A percentile compares a stretch with the other conserved stretches of the same genome.
Evolutionary conservation across 2,329 filamentous ascomycete genomes (phyloP).

Genomic region (Sphaerostilbella broomeana): DNA sequence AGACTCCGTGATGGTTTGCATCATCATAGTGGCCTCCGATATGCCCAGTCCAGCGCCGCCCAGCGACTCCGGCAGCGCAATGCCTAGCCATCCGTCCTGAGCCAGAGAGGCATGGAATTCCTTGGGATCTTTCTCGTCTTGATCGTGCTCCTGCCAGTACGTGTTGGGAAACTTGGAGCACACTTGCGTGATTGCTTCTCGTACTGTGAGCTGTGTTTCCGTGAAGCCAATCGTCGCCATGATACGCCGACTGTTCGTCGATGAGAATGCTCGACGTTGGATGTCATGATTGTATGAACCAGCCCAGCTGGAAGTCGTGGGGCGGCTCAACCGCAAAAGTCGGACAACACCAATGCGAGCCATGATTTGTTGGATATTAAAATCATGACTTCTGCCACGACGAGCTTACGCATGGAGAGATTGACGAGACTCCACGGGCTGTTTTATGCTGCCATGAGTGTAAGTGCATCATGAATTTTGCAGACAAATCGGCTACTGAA

Average conservation of each 20-base stretch:
- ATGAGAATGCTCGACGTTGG: constrained; percentile 31
- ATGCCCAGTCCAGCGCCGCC: constrained; percentile 73
- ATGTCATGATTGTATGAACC: too few relatives aligned
- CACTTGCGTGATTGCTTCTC: constrained; percentile 61
- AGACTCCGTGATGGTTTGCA: constrained; percentile 72
- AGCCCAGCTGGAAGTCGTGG: too few relatives aligned
- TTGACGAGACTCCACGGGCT: too few relatives aligned
- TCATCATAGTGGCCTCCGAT: constrained; percentile 79
- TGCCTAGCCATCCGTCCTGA: constrained; percentile 72
- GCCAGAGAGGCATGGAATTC: constrained; percentile 72
- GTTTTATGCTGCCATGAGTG: too few relatives aligned
- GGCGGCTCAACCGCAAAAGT: too few relatives aligned
- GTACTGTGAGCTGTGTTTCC: constrained; percentile 64
- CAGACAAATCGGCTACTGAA: too few relatives aligned
- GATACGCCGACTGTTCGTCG: constrained; percentile 33
- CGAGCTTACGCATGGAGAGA: too few relatives aligned
- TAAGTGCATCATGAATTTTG: too few relatives aligned
- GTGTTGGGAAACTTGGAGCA: constrained; percentile 65
- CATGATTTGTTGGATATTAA: too few relatives aligned
- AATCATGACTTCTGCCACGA: too few relatives aligned
- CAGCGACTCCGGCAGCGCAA: constrained; percentile 66
- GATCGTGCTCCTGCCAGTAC: constrained; percentile 72
- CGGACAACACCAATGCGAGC: too few relatives aligned
- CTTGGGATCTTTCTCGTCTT: constrained; percentile 61
- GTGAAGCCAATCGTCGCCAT: constrained; percentile 71